phyloP scores from a whole-genome alignment of 208 protist species.

The Trypanosomatidae sp. region DNA sequence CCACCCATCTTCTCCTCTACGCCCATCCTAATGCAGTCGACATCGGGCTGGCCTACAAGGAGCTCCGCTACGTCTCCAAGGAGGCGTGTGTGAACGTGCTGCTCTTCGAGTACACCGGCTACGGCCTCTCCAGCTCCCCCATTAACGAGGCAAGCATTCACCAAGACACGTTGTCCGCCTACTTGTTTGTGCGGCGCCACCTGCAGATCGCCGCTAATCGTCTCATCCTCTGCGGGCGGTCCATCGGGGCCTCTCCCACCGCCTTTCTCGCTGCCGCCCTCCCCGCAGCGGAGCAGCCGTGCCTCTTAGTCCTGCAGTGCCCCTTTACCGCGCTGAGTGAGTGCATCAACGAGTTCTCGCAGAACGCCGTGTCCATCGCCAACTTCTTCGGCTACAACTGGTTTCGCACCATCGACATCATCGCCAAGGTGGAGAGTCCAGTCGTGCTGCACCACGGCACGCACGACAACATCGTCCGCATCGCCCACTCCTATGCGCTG shows the following conservation, averaged over 20 bases:
- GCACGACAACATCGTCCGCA: constrained; percentile 67
- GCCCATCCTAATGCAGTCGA: constrained; percentile 87
- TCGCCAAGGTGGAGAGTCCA: constrained; percentile 64
- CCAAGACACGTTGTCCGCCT: constrained; percentile 63
- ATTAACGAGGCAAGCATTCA: constrained; percentile 64
- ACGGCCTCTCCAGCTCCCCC: constrained; percentile 54
- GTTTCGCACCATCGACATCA: constrained; percentile 82
- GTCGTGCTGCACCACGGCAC: constrained; percentile 88
- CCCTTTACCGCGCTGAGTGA: constrained; percentile 77
- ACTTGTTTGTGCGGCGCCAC: constrained; percentile 54
- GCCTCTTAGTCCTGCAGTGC: constrained; percentile 68
- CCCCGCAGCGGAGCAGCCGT: constrained; percentile 33
- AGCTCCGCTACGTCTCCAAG: constrained; percentile 60
- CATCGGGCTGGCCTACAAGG: constrained; percentile 73
- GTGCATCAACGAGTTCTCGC: constrained; percentile 70
- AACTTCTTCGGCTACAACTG: constrained; percentile 79
- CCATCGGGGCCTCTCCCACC: constrained; percentile 64
- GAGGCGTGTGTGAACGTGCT: constrained; percentile 59
- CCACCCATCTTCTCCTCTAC: constrained; percentile 75
- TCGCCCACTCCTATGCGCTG: constrained; percentile 63
- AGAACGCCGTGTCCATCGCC: constrained; percentile 59
- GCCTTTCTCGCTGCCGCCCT: constrained; percentile 52
- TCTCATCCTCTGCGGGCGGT: constrained; percentile 80
- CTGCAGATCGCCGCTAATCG: constrained; percentile 47
- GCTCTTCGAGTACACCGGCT: constrained; percentile 82